Conservation (phyloP, 768 basidiomycete species). For the Kwoniella europaea region DNA sequence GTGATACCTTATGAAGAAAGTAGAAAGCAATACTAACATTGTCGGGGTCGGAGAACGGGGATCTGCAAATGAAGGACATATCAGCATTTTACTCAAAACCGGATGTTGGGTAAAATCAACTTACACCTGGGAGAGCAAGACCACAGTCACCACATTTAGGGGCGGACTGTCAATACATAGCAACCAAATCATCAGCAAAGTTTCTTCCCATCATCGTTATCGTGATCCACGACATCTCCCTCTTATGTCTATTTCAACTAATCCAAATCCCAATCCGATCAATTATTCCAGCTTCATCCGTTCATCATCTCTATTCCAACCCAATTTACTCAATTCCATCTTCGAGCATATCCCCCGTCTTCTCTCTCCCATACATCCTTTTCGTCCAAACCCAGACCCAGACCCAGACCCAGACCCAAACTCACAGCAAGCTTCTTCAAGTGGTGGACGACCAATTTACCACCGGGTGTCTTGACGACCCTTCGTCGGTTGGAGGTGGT, state of each 20-base stretch:
- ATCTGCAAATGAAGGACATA: slow-evolving; percentile 64
- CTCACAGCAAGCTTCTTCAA: slow-evolving; percentile 83
- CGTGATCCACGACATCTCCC: not conserved
- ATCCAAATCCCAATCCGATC: not conserved
- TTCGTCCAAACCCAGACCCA: slow-evolving; percentile 7
- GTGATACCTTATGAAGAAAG: no score
- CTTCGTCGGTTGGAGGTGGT: slow-evolving; percentile 94
- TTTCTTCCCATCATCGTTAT: not conserved
- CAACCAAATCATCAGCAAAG: slow-evolving; percentile 3
- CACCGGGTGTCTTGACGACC: slow-evolving; percentile 97
- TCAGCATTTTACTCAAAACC: slow-evolving; percentile 25
- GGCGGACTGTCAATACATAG: slow-evolving; percentile 60
- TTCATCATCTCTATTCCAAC: not conserved
- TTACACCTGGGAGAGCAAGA: slow-evolving; percentile 86
- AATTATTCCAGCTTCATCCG: not conserved
- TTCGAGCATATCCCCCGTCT: not conserved
- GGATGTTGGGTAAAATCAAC: slow-evolving; percentile 55
- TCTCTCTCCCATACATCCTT: not conserved
- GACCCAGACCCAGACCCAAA: slow-evolving; percentile 12
- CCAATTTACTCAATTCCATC: not conserved
- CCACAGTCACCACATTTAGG: slow-evolving; percentile 99
- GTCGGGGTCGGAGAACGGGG: slow-evolving; percentile 90
- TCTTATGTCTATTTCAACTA: no score
- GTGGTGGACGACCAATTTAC: slow-evolving; percentile 96
- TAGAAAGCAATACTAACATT: slow-evolving; percentile 61